Evolutionary conservation across 2,329 filamentous ascomycete genomes (phyloP).

Genomic region (Metarhizium robertsii): DNA sequence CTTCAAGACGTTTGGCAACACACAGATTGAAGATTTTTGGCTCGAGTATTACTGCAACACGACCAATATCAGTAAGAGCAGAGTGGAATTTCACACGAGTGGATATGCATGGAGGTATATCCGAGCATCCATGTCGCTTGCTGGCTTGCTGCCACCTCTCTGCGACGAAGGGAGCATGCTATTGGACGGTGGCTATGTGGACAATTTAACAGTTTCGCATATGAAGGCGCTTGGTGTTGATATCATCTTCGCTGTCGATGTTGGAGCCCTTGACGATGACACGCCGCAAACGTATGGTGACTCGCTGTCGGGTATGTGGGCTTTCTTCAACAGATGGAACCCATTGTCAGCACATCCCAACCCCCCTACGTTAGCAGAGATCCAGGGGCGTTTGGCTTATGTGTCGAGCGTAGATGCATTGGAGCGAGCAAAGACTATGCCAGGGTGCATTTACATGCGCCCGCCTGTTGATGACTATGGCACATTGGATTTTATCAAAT

Average conservation of each 20-base stretch:
- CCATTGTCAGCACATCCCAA: constrained; percentile 84
- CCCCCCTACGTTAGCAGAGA: constrained; percentile 88
- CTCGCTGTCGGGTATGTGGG: constrained; percentile 90
- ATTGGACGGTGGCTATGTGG: constrained; percentile 90
- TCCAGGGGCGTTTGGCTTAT: constrained; percentile 89
- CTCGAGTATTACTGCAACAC: constrained; percentile 99
- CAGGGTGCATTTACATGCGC: constrained; percentile 92
- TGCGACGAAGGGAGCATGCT: constrained; percentile 97
- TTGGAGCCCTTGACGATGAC: constrained; percentile 85
- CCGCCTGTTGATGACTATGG: constrained; percentile 91
- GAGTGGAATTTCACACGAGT: constrained; percentile 86
- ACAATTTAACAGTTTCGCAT: constrained; percentile 92
- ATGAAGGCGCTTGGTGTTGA: constrained; percentile 94
- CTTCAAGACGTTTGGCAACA: constrained; percentile 95
- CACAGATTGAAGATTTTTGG: constrained; percentile 99
- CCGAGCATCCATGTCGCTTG: constrained; percentile 91
- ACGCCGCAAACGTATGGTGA: constrained; percentile 90
- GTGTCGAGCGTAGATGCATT: constrained; percentile 91
- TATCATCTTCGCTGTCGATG: constrained; percentile 91
- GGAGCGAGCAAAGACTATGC: constrained; percentile 82
- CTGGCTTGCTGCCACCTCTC: constrained; percentile 82
- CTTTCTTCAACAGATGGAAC: constrained; percentile 92
- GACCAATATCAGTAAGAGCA: constrained; percentile 93
- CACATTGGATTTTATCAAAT: constrained; percentile 92
- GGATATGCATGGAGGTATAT: constrained; percentile 98